Evolutionary conservation across 2,329 filamentous ascomycete genomes (phyloP), one percentile per base, ranked within the genome.

Genomic region (Cercospora berteroae): DNA sequence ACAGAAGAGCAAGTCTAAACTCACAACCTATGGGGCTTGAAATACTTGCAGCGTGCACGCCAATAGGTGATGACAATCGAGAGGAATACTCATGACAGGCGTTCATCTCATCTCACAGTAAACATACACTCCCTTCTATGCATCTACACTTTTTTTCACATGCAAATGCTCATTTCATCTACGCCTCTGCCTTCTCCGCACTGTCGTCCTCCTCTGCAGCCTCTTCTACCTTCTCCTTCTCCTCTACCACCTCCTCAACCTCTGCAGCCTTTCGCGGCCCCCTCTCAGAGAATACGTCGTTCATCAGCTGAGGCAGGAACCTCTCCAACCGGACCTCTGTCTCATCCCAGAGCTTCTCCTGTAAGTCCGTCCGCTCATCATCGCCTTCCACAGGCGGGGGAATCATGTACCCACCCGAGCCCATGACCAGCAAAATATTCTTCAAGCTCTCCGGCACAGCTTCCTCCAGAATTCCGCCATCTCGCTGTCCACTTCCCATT

Each of bases 371-470:
- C 69, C 70, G 72, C 33, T 72, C 71, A 44, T 85, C 81, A 60
- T 84, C 79, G 7, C 77, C 76, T 5, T 78, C 76, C 16, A 36
- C 36, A 12, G 66, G 56, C 7, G 74, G 69, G 7, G 92, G 92
- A 0, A 92, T 89, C 5, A 99, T 86, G 74, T 92, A 94, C 39
- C 91, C 94, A 60, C 90, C 94, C 77, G 90, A 95, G 5, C 91
- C 89, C 93, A 99, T 97, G 74, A 99, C 95, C 9, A 99, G 85
- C 25, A 98, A 83, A 62, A 98, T 93, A 72, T 99, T 99, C 81
- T 99, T 99, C 66, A 99, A 83, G 71, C 93, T 95, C 80, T 99
- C 95, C 0, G 92, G 91, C 2, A 98, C 93, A 12, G 95, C 94
- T 82, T 99, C 95, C 80, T 96, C 93, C 89, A 96, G 73, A 69